These are phyloP conservation scores for Silene noctiflora DNA, from an alignment of 179 eudicot species.

Conservation along the genomic window DNA sequence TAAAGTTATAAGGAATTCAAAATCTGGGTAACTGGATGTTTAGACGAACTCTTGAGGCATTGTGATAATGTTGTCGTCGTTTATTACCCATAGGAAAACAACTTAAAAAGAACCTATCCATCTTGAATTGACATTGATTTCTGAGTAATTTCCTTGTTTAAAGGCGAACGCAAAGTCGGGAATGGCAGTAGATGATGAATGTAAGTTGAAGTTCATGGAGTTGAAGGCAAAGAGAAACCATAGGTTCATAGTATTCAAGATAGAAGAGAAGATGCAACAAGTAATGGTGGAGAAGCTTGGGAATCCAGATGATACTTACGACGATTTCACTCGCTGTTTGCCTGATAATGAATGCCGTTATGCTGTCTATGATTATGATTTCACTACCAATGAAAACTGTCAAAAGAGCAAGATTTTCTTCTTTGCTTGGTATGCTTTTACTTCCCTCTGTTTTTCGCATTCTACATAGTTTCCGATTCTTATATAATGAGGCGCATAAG, in stretches of 20 bases:
- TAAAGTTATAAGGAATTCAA: too few relatives aligned
- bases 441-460: neutral
- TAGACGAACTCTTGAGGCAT: too few relatives aligned
- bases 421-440: slow-evolving; percentile 41
- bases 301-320: slow-evolving; percentile 37
- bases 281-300: slow-evolving; percentile 53
- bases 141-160: too few relatives aligned
- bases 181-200: slow-evolving; percentile 59
- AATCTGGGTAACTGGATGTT: too few relatives aligned
- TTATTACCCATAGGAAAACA: too few relatives aligned
- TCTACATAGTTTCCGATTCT: too few relatives aligned
- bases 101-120: too few relatives aligned
- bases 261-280: slow-evolving; percentile 51
- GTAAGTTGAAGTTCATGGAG: slow-evolving; percentile 57
- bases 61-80: too few relatives aligned
- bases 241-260: slow-evolving; percentile 50
- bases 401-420: slow-evolving; percentile 61
- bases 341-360: slow-evolving; percentile 55
- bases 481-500: too few relatives aligned
- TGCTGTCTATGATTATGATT: slow-evolving; percentile 57
- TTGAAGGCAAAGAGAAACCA: slow-evolving; percentile 48
- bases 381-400: slow-evolving; percentile 45
- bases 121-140: too few relatives aligned
- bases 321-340: slow-evolving; percentile 42
- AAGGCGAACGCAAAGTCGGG: slow-evolving; percentile 60